A percentile compares a stretch with the other conserved stretches of the same genome.
phyloP scores from a whole-genome alignment of 1,284 basidiomycete genomes.

The Stereum hirsutum region DNA sequence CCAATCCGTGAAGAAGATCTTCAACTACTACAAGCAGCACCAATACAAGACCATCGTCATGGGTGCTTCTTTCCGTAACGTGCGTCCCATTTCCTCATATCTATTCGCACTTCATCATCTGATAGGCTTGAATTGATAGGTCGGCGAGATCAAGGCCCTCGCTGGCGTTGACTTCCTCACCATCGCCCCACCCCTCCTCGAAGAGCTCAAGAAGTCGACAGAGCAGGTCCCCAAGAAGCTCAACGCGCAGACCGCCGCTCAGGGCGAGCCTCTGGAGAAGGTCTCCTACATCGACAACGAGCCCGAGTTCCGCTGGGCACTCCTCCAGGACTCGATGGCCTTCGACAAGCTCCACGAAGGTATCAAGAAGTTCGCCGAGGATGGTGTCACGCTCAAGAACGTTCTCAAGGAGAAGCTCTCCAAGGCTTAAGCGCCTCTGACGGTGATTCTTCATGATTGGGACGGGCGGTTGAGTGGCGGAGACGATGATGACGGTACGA shows the following conservation, averaged over 20 bases:
- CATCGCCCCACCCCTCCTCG: constrained; percentile 85
- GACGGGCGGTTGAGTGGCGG: no score
- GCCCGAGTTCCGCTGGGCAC: constrained; percentile 89
- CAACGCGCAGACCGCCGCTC: constrained; percentile 48
- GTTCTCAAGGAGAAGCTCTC: constrained; percentile 76
- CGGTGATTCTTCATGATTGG: no score
- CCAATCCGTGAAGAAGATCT: constrained; percentile 91
- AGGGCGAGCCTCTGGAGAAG: constrained; percentile 64
- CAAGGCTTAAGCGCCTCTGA: constrained; percentile 34
- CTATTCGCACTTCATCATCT: constrained; percentile 10
- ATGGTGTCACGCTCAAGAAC: constrained; percentile 84
- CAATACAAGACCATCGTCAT: constrained; percentile 99
- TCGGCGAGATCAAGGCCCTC: constrained; percentile 89
- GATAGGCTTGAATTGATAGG: constrained; percentile 28
- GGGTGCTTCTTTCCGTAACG: constrained; percentile 99
- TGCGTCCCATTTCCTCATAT: constrained; percentile 24
- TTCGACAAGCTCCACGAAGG: constrained; percentile 97
- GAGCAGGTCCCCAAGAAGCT: constrained; percentile 82
- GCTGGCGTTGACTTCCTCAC: constrained; percentile 97
- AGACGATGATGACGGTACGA: no score
- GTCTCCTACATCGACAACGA: constrained; percentile 89
- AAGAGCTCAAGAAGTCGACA: constrained; percentile 83
- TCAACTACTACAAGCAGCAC: constrained; percentile 99
- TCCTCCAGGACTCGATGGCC: constrained; percentile 90
- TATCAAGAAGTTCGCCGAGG: constrained; percentile 95